Percentiles rank a stretch among this genome's conserved stretches.
Conservation (phyloP, 768 basidiomycete genomes). For the Podaxis pistillaris region DNA sequence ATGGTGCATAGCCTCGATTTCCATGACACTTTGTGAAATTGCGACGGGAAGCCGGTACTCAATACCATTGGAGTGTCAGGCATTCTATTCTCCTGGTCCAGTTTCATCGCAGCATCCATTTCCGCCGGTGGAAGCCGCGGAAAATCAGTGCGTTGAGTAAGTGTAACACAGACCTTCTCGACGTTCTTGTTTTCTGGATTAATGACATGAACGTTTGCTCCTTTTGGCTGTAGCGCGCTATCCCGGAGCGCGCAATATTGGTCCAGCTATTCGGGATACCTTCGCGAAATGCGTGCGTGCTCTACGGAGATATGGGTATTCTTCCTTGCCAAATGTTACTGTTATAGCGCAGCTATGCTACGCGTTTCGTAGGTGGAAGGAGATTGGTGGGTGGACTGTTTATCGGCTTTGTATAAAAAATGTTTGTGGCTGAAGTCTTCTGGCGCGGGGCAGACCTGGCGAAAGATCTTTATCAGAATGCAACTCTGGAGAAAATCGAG, state of each 20-base stretch:
- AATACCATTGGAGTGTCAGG: conserved; percentile 62
- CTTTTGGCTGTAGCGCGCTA: conserved; percentile 49
- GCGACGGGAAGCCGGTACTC: conserved; percentile 69
- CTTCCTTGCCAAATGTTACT: conserved; percentile 2
- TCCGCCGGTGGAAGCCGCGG: conserved; percentile 34
- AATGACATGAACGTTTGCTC: background rate
- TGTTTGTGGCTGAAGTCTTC: conserved; percentile 13
- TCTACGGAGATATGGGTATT: conserved; percentile 10
- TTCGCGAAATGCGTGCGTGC: conserved; percentile 72
- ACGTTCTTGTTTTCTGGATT: background rate
- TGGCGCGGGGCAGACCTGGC: conserved; percentile 13
- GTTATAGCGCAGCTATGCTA: conserved; percentile 69
- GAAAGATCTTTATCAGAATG: conserved; percentile 55
- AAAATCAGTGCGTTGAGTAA: conserved; percentile 32
- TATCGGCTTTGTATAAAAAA: conserved; percentile 17
- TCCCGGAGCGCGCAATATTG: conserved; percentile 80
- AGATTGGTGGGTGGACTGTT: conserved; percentile 53
- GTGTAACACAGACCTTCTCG: background rate
- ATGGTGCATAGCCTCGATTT: conserved; percentile 55
- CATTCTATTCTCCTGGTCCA: conserved; percentile 27
- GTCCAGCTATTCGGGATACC: conserved; percentile 84
- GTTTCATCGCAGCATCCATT: conserved; percentile 16
- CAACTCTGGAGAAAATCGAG: conserved; percentile 54
- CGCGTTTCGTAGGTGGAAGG: conserved; percentile 71
- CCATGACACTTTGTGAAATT: conserved; percentile 80